phyloP scores from a whole-genome alignment of 2,329 filamentous ascomycete species.

The Apiospora phragmitis region DNA sequence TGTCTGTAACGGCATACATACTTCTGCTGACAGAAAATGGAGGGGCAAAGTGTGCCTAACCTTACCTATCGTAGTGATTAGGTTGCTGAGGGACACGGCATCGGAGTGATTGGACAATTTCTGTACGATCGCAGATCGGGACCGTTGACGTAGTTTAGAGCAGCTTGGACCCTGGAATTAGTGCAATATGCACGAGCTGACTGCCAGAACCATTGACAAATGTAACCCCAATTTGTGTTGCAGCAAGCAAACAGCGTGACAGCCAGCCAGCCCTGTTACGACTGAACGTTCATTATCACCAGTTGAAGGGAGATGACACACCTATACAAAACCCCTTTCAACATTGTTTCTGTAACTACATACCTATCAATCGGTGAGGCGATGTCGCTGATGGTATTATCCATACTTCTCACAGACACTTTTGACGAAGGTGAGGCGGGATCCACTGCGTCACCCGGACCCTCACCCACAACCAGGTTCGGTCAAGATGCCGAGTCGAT shows the following conservation, averaged over 20 bases:
- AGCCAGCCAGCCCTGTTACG: too few species aligned
- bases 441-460: neutral
- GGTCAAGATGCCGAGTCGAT: neutral
- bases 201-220: neutral
- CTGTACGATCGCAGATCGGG: neutral
- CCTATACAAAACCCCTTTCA: too few species aligned
- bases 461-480: neutral
- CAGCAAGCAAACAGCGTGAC: neutral
- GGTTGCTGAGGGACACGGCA: neutral
- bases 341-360: too few species aligned
- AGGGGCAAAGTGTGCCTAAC: too few species aligned
- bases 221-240: neutral
- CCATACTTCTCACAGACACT: neutral
- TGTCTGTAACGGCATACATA: neutral
- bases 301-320: too few species aligned
- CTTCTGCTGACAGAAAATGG: too few species aligned
- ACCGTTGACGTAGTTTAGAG: neutral
- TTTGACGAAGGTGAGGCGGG: neutral
- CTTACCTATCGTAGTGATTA: too few species aligned
- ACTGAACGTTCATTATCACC: too few species aligned
- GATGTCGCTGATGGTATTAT: neutral
- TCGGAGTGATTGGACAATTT: neutral
- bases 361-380: neutral
- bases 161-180: neutral
- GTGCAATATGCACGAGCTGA: neutral